Conservation (phyloP, 768 basidiomycete genomes). For the Dictyophora rubrovolvata region DNA sequence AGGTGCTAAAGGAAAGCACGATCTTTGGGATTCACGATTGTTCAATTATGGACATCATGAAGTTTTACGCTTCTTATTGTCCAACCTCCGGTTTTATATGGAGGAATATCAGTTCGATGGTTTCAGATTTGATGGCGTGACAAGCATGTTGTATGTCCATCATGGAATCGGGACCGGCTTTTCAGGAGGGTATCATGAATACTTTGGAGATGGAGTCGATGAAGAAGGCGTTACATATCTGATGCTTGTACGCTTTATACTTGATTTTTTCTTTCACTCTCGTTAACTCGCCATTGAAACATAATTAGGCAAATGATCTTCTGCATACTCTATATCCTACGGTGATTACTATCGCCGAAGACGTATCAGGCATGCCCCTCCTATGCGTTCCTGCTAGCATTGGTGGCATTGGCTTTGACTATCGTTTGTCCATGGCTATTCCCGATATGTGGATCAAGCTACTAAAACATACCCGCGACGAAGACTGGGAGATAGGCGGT, state of each 20-base stretch:
- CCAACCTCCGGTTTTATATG: constrained; percentile 91
- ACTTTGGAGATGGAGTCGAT: constrained; percentile 82
- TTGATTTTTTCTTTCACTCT: background rate
- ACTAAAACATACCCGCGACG: constrained; percentile 82
- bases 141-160: constrained; percentile 98
- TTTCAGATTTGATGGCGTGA: constrained; percentile 97
- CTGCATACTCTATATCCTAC: constrained; percentile 74
- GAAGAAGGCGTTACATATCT: constrained; percentile 88
- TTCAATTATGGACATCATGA: constrained; percentile 97
- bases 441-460: constrained; percentile 99
- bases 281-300: background rate
- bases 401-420: constrained; percentile 96
- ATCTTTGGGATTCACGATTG: constrained; percentile 94
- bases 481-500: constrained; percentile 78
- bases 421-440: constrained; percentile 95
- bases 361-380: constrained; percentile 98
- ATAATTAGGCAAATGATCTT: constrained; percentile 78
- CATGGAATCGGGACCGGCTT: constrained; percentile 98
- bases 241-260: constrained; percentile 71
- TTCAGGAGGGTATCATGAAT: constrained; percentile 97
- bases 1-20: constrained; percentile 81
- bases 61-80: constrained; percentile 87
- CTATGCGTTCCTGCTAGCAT: constrained; percentile 67
- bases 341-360: constrained; percentile 90
- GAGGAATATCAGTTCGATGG: constrained; percentile 96